Base-by-base conservation (phyloP, 441 rosid genomes). In the Syzygium malaccense region DNA sequence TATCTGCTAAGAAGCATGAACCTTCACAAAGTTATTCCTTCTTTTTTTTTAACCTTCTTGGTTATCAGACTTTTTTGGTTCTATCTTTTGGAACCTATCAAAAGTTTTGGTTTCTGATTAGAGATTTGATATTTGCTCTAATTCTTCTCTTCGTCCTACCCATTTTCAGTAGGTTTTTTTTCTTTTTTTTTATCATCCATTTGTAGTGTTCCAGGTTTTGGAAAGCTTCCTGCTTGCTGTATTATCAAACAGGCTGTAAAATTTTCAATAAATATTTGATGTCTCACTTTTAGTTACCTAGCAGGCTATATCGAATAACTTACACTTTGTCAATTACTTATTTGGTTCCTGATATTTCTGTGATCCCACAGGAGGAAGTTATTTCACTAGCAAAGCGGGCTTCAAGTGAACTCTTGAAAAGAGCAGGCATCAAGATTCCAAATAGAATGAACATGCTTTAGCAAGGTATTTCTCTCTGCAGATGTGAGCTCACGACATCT, bases 371-470 rank as follows among this genome's bases (percentile, higher is more conserved):
- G 98, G 93, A 54, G 58, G 93, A 91, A 90, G 91, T 95, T 48
- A 88, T 95, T 87, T 92, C 92, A 54, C 78, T 37, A 32, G 96
- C 96, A 14, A 96, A 92, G 90, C 91, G 90, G 84, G 94, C 96
- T 45, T 92, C 98, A 12, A 55, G 86, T 9, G 79, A 93, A 86
- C 95, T 96, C 75, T 33, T 96, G 93, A 92, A 66, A 75, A 94
- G 95, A 85, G 95, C 96, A 2, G 93, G 95, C 62, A 94, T 96
- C 91, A 87, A 41, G 87, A 89, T 93, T 45, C 94, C 95, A 14
- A 88, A 85, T 89, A 92, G 94, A 90, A 95, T 96, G 98, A 95
- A 93, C 86, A 55, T 94, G 87, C 89, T 95, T 54, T 93, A 87
- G 92, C 68, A 20, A 32, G 48, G 8, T 20, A 30, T 45, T 85